Evolutionary conservation across 495 filamentous ascomycete genomes (phyloP).

Genomic region (Viridothelium virens): DNA sequence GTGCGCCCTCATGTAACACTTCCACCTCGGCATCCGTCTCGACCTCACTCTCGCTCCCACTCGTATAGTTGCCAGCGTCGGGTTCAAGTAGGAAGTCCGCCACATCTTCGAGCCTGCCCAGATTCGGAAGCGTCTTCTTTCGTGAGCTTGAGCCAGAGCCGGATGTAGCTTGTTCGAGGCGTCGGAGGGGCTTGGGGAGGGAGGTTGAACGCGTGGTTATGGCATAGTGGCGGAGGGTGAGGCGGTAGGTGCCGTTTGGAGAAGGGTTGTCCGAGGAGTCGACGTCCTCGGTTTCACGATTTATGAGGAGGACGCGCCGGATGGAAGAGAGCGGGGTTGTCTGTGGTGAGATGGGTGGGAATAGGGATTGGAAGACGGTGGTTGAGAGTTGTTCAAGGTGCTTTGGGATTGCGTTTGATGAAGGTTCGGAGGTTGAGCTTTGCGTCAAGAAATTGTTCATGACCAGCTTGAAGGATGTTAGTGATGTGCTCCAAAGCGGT

Average conservation of each 20-base stretch:
- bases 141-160: conserved; percentile 52
- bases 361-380: conserved; percentile 91
- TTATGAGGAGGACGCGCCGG: conserved; percentile 79
- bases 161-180: conserved; percentile 83
- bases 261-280: conserved; percentile 36
- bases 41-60: conserved; percentile 82
- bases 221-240: conserved; percentile 89
- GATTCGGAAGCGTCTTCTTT: conserved; percentile 70
- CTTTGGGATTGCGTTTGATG: conserved; percentile 51
- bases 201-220: conserved; percentile 75
- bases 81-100: conserved; percentile 88
- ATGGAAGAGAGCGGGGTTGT: conserved; percentile 80
- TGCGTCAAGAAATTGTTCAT: conserved; percentile 94
- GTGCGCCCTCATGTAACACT: conserved; percentile 64
- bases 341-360: conserved; percentile 92
- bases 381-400: conserved; percentile 91
- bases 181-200: conserved; percentile 70
- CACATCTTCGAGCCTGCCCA: conserved; percentile 85
- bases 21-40: conserved; percentile 97
- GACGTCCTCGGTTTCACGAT: conserved; percentile 52
- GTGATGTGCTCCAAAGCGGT: background rate
- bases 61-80: conserved; percentile 76
- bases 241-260: conserved; percentile 63
- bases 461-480: conserved; percentile 54
- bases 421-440: conserved; percentile 42